Evolutionary conservation across 148 eudicot genomes (phyloP), one percentile per base, ranked within the genome.

Genomic region (Chenopodium berlandieri): DNA sequence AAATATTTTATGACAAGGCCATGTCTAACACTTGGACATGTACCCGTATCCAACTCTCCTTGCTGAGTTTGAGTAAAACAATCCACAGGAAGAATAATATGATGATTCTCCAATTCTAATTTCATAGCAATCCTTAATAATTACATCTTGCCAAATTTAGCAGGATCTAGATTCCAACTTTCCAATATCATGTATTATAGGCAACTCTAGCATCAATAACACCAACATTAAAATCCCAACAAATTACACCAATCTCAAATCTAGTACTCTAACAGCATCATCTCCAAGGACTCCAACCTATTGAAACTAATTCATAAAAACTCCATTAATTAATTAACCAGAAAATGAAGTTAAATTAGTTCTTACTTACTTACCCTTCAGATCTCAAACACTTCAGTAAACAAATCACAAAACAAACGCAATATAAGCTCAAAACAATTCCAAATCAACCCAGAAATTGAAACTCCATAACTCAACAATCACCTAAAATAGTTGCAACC

Each of bases 61-160:
- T 10, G 54, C 3, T 13, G 54, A 2, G 14, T 50, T 13, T 50
- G 2, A 50, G 54, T 50, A 50, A 2, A 11, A 50, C 14, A 50
- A 13, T 50, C 54, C 54, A 50, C 14, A 50, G 54, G 54, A 50
- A 50, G 54, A 50, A 14, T 50, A 50, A 50, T 9, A 50, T 50
- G 54, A 50, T 50, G 48, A 46, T 13, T 9, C 2, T 65, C 3
- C 23, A 25, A 9, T 65, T 19, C 34, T 6, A 67, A 67, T 67
- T 30, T 12, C 31, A 66, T 66, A 73, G 8, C 2, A 46, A 22
- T n/a, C 20, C 50, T 40, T 71, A 4, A 37, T 91, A 91, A 75
- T 0, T 0, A 1, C 0, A 1, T 76, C 92, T 92, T 47, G 9
- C 6, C 54, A 77, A 37, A 37, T 63, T 4, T 63, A 56, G 4